Base-by-base conservation (phyloP, 1,284 basidiomycete genomes). In the Filobasidium uniguttulatum region DNA sequence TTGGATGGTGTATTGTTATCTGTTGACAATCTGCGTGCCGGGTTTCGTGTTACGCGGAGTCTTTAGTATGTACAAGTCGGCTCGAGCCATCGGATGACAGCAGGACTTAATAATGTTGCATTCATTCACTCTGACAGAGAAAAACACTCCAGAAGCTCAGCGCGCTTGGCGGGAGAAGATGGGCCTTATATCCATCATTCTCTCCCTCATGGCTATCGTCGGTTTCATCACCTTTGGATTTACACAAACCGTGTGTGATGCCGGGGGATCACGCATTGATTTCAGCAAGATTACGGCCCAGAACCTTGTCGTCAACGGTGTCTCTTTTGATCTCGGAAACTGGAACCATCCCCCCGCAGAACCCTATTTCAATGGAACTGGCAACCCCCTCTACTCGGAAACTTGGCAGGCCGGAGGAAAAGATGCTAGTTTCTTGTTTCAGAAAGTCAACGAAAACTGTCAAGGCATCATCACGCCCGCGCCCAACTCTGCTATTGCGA, bases 161-260 rank as follows among this genome's bases (percentile, higher is more conserved):
- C 80, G 89, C 48, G 93, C 93, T 36, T 99, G 91, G 68, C 55
- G 94, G 56, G 93, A 98, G 71, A 99, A 99, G 75, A 91, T 97
- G 70, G 93, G 93, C 29, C 77, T 99, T 28, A 73, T 99, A 51
- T 73, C 75, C 56, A 77, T 97, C 68, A 87, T 94, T 60, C 65
- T 78, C 15, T 7, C 68, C 19, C 77, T 90, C 57, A 97, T 98
- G 93, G 83, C 83, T 20, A 78, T 75, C 43, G 94, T 99, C 64
- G 93, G 91, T 68, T 98, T 90, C 78, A 76, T 99, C 65, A 98
- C 93, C 2, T 99, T 99, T 71, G 93, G 94, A n/a, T 99, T 99
- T 74, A 97, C 91, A 3, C 79, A 90, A 63, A 73, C 82, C 46
- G 91, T 98, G 30, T 98, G 93, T 67, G 87, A 89, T 33, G 82